A percentile compares a stretch with the other conserved stretches of the same genome.
These are phyloP conservation scores for Ochetophila trinervis DNA, from an alignment of 306 rosid genomes.

Conservation along the genomic window DNA sequence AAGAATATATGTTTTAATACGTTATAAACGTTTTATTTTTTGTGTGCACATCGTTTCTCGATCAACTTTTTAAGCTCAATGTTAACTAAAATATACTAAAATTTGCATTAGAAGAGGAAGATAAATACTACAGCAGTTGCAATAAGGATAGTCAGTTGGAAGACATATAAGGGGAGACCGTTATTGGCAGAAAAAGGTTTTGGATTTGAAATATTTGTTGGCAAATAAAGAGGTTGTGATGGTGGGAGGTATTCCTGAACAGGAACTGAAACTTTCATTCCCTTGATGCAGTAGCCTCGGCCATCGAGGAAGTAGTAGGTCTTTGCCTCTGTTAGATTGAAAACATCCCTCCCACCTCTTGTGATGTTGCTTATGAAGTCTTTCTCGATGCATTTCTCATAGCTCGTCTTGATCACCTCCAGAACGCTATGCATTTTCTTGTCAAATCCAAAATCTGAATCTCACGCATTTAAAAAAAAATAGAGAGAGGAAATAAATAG, in stretches of 20 bases:
- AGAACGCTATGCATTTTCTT: slow-evolving; percentile 21
- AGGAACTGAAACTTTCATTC: slow-evolving; percentile 49
- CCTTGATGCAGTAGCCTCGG: slow-evolving; percentile 42
- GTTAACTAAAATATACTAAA: no score
- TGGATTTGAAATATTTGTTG: neutral
- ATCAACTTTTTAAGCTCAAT: no score
- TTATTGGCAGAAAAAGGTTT: neutral
- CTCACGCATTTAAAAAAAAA: no score
- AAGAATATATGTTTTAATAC: no score
- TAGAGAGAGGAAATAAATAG: neutral
- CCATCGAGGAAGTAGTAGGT: slow-evolving; percentile 44
- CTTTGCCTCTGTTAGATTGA: slow-evolving; percentile 25
- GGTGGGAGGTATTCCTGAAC: slow-evolving; percentile 4
- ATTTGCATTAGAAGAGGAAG: neutral
- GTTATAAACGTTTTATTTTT: no score
- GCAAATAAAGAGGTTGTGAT: neutral
- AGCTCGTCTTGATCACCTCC: slow-evolving; percentile 28
- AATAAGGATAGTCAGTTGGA: neutral
- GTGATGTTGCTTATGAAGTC: slow-evolving; percentile 15
- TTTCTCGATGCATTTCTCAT: slow-evolving; percentile 23
- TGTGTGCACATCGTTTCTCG: no score
- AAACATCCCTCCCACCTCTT: slow-evolving; percentile 31
- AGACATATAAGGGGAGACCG: neutral
- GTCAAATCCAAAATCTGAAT: slow-evolving; percentile 36
- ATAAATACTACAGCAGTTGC: neutral